Base-by-base conservation (phyloP, 371 early-diverging fungal genomes). In the Mortierella sp. region DNA sequence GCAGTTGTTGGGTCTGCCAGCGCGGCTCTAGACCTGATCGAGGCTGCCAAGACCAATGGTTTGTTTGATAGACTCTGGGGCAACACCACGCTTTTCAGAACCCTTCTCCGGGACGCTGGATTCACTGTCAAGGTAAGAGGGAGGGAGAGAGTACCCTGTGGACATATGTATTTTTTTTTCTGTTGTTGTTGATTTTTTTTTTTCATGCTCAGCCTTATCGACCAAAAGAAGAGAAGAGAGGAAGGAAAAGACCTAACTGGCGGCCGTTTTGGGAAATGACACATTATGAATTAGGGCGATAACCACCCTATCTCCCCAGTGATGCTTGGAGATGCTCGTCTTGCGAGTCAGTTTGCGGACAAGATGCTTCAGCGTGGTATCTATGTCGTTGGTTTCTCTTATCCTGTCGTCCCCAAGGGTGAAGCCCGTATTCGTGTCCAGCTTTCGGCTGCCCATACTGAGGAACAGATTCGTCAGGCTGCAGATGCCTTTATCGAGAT, bases 401-500 rank as follows among this genome's bases (percentile, higher is more conserved):
- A 86, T 73, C 90, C 90, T 0, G 90, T 90, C 4, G 90, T 90
- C n/a, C 90, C 90, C 37, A 85, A 85, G 69, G 89, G 85, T 57
- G 76, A 82, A 68, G 90, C 90, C 6, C 84, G 90, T 48, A 90
- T 90, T 62, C 86, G 90, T 18, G 90, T 90, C 51, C 89, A 90
- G 74, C 66, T 90, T 60, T 89, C 89, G 9, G 89, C 90, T 14
- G 86, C 88, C 0, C 88, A 89, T 61, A 69, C 85, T 7, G 80
- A 77, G 25, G 85, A 82, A 1, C 87, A 89, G 47, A 81, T 90
- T 51, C 81, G 86, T 68, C 61, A 69, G 50, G 90, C 89, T 16
- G 84, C 85, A 12, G 81, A 82, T 46, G 84, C 88, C 26, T 90
- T 90, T 62, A 83, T 89, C 57, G 81, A 75, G 25, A 85, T 89